Evolutionary conservation across 768 basidiomycete species (phyloP), one percentile per base, ranked within the genome.

Genomic region (Lentinula guzmanii): DNA sequence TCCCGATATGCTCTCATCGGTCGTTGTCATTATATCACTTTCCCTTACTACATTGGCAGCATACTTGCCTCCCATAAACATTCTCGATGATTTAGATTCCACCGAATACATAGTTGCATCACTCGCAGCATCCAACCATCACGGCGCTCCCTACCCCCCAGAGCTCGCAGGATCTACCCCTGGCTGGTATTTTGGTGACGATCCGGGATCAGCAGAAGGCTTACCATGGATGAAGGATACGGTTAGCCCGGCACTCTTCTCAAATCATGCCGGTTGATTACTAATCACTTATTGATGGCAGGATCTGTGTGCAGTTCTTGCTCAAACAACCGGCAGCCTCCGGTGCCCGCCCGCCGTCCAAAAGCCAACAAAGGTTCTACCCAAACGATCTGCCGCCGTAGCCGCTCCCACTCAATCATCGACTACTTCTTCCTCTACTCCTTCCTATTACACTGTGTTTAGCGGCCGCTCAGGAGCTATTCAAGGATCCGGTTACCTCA

Each of bases 121-220:
- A 1, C 60, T 64, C 61, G 63, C 61, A 21, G 60, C 64, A 4
- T 6, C 21, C 24, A 75, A 75, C 67, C 59, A 67, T 52, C 76
- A 72, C 52, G 73, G 73, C 34, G 70, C 75, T 11, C 75, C 75
- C 0, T 63, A 69, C 21, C 70, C 72, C 8, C 76, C 75, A 31
- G 74, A 74, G 75, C 21, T 66, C 39, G 42, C 42, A n/a, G 71
- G 67, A 6, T 61, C 67, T 51, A 54, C 63, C 9, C 75, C 75
- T 34, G 75, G 76, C 21, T 77, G 76, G 76, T 76, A 77, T 65
- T 76, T 71, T 58, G 76, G 76, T 21, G 41, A 64, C 28, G 31
- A 61, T 7, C 62, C 58, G 5, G 43, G 57, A 16, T 37, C 52
- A 5, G 61, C 21, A 35, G 35, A 24, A n/a, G 15, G 21, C 0